Conservation (phyloP, 108 stramenopile species). For the Cyclotella distinguenda region DNA sequence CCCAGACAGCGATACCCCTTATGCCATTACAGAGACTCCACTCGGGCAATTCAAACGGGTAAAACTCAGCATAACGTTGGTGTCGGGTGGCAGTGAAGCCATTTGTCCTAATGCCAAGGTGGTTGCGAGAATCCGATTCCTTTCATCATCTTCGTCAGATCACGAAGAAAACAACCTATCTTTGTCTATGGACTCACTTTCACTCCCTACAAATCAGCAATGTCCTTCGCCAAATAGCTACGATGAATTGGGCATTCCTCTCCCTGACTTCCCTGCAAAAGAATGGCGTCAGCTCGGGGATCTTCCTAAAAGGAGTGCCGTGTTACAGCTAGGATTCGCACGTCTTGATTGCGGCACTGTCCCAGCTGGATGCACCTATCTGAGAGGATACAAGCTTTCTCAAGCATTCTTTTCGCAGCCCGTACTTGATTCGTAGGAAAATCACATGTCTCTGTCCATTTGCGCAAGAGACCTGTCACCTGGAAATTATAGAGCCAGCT, state of each 20-base stretch:
- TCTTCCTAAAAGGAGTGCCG: constrained; percentile 6
- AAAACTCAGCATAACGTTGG: constrained; percentile 11
- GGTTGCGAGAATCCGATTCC: constrained; percentile 15
- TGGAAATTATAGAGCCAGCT: too few species aligned
- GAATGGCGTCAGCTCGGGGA: constrained; percentile 40
- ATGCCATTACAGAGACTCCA: constrained; percentile 22
- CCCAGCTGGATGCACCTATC: constrained; percentile 16
- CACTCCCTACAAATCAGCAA: constrained; percentile 12
- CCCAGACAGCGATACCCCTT: not conserved
- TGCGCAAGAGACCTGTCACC: not conserved
- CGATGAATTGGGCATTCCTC: constrained; percentile 27
- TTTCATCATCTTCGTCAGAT: not conserved
- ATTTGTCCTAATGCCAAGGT: constrained; percentile 27
- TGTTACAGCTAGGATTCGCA: constrained; percentile 31
- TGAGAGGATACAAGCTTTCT: constrained; percentile 25
- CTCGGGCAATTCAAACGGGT: constrained; percentile 21
- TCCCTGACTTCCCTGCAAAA: constrained; percentile 22
- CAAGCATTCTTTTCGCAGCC: constrained; percentile 32
- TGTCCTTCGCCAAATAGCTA: constrained; percentile 6
- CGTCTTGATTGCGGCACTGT: constrained; percentile 24
- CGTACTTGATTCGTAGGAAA: not conserved
- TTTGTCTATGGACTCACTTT: constrained; percentile 20
- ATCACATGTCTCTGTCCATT: not conserved
- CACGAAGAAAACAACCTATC: not conserved
- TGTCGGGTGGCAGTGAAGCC: constrained; percentile 16